Evolutionary conservation across 2,329 filamentous ascomycete genomes (phyloP).

Genomic region (Thelonectria blattea): DNA sequence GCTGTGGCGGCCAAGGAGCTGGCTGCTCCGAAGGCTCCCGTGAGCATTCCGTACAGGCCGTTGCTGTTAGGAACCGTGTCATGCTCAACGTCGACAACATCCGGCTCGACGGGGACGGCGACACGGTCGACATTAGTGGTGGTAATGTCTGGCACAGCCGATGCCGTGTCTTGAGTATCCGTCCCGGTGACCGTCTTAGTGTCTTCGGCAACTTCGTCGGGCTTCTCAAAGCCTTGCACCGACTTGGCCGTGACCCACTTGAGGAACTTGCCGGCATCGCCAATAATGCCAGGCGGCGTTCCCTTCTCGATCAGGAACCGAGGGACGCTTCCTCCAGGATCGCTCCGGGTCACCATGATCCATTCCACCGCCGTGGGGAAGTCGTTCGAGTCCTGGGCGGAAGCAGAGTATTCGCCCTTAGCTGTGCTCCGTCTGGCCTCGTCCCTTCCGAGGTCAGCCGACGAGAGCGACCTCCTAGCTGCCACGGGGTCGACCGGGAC

Average conservation of each 20-base stretch:
- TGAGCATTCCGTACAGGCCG: constrained; percentile 63
- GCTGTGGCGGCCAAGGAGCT: constrained; percentile 52
- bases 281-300: constrained; percentile 80
- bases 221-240: constrained; percentile 43
- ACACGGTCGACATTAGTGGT: constrained; percentile 39
- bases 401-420: constrained; percentile 21
- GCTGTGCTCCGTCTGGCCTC: constrained; percentile 33
- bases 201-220: constrained; percentile 15
- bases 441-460: constrained; percentile 39
- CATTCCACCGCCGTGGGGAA: constrained; percentile 70
- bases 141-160: constrained; percentile 36
- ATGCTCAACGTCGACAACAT: constrained; percentile 28
- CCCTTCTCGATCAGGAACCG: constrained; percentile 91
- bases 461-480: constrained; percentile 43
- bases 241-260: constrained; percentile 67
- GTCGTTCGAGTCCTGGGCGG: constrained; percentile 33
- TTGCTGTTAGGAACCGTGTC: constrained; percentile 46
- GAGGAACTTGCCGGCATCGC: constrained; percentile 80
- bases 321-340: constrained; percentile 87
- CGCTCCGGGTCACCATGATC: constrained; percentile 91
- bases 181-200: constrained; percentile 16
- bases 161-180: constrained; percentile 6
- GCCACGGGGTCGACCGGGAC: constrained; percentile 62
- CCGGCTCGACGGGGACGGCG: constrained; percentile 23
- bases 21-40: constrained; percentile 58